phyloP scores from a whole-genome alignment of 2,329 filamentous ascomycete genomes.

The Clonostachys byssicola region DNA sequence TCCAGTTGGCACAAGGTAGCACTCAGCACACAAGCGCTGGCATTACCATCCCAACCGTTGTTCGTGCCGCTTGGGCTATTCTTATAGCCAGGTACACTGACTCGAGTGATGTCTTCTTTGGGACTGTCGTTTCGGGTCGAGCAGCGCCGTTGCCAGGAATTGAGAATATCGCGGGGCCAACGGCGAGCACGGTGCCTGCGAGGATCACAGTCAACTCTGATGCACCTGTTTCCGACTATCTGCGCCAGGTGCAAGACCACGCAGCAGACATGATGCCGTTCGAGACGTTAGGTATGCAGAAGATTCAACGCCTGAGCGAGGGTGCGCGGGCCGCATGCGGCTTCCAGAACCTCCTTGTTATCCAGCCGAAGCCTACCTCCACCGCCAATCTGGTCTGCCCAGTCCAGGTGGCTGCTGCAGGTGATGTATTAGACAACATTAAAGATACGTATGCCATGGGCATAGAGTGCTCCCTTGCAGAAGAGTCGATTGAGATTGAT shows the following conservation, averaged over 20 bases:
- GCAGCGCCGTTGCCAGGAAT: conserved; percentile 13
- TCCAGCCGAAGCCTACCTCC: conserved; percentile 4
- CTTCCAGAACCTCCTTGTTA: conserved; percentile 8
- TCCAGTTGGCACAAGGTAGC: too few relatives aligned
- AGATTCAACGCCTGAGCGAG: conserved; percentile 2
- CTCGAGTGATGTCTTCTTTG: conserved; percentile 20
- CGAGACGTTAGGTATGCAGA: conserved; percentile 9
- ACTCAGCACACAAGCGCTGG: background rate
- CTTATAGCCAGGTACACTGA: conserved; percentile 25
- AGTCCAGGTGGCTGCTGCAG: too few relatives aligned
- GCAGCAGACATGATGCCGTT: conserved; percentile 5
- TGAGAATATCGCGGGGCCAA: conserved; percentile 14
- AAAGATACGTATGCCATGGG: too few relatives aligned
- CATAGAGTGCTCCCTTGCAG: too few relatives aligned
- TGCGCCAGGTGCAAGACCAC: conserved; percentile 22
- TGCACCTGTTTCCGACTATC: conserved; percentile 25
- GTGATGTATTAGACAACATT: too few relatives aligned
- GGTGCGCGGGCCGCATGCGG: conserved; percentile 3
- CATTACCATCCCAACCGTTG: conserved; percentile 7
- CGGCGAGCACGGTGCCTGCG: conserved; percentile 17
- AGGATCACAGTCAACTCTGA: conserved; percentile 16
- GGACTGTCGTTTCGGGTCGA: conserved; percentile 13
- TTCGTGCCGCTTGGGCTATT: conserved; percentile 17
- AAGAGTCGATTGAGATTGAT: conserved; percentile 3
- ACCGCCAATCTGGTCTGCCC: too few relatives aligned